Evolutionary conservation across 306 rosid species (phyloP).

Genomic region (Quillaja saponaria): DNA sequence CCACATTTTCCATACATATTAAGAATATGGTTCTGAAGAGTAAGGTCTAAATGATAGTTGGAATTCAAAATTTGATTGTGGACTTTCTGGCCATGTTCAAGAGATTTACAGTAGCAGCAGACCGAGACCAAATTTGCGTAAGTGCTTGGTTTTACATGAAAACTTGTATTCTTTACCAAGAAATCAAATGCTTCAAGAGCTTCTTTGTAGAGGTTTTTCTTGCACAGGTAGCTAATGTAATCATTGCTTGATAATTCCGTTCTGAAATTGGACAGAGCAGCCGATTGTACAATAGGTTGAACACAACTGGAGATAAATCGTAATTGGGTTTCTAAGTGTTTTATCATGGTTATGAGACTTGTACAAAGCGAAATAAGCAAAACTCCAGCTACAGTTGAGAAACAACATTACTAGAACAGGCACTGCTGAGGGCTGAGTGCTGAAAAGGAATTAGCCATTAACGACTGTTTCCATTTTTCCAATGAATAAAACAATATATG

Average conservation of each 20-base stretch:
- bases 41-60: slow-evolving; percentile 39
- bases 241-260: slow-evolving; percentile 40
- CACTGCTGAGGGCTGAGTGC: too few species aligned
- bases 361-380: slow-evolving; percentile 14
- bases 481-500: slow-evolving; percentile 14
- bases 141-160: slow-evolving; percentile 45
- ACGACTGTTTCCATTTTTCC: too few species aligned
- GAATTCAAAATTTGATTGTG: slow-evolving; percentile 50
- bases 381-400: background rate
- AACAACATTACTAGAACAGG: too few species aligned
- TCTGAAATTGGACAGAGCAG: slow-evolving; percentile 24
- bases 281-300: slow-evolving; percentile 26
- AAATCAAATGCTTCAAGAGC: slow-evolving; percentile 64
- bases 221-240: slow-evolving; percentile 50
- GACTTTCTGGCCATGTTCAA: slow-evolving; percentile 55
- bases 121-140: slow-evolving; percentile 55
- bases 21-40: slow-evolving; percentile 65
- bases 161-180: slow-evolving; percentile 30
- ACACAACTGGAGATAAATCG: slow-evolving; percentile 32
- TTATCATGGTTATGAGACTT: slow-evolving; percentile 30
- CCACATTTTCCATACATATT: slow-evolving; percentile 81
- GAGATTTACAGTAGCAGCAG: slow-evolving; percentile 61
- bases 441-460: too few species aligned
- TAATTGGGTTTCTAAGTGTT: slow-evolving; percentile 35
- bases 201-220: slow-evolving; percentile 49